Percentiles rank a stretch among this genome's conserved stretches.
Conservation (phyloP, 2,329 filamentous ascomycete genomes). For the Pyrenochaeta sp. region DNA sequence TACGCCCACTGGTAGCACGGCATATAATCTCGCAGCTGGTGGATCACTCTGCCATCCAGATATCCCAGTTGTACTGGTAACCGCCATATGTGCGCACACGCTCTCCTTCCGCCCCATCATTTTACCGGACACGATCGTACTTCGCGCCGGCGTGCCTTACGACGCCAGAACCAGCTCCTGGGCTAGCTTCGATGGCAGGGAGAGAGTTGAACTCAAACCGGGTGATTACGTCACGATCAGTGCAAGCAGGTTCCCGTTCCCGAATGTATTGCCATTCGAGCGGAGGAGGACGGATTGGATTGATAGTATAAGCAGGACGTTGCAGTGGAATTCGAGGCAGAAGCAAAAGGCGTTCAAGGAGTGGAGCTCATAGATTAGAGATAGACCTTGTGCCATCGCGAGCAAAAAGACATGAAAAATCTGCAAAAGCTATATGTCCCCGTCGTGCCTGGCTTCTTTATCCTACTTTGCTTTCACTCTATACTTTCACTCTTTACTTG, state of each 20-base stretch:
- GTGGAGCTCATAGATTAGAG: slow-evolving; percentile 28
- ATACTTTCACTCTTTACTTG: too few relatives aligned
- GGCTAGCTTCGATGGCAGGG: slow-evolving; percentile 97
- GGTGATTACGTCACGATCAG: slow-evolving; percentile 88
- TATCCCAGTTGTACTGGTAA: slow-evolving; percentile 94
- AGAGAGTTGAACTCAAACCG: slow-evolving; percentile 75
- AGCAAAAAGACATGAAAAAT: not conserved
- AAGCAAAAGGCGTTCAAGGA: slow-evolving; percentile 69
- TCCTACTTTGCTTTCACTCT: too few relatives aligned
- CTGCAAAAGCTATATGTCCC: too few relatives aligned
- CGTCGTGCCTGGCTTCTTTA: too few relatives aligned
- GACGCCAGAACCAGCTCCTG: slow-evolving; percentile 87
- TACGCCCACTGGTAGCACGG: slow-evolving; percentile 92
- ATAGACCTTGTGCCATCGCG: not conserved
- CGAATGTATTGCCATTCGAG: slow-evolving; percentile 75
- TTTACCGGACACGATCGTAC: slow-evolving; percentile 91
- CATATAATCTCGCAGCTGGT: slow-evolving; percentile 95
- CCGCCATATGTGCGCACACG: slow-evolving; percentile 93
- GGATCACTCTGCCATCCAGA: slow-evolving; percentile 95
- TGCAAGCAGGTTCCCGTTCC: slow-evolving; percentile 81
- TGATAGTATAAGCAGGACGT: slow-evolving; percentile 78
- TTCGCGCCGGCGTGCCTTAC: slow-evolving; percentile 93
- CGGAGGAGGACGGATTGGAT: slow-evolving; percentile 80
- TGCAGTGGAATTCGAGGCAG: slow-evolving; percentile 83
- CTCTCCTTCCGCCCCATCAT: slow-evolving; percentile 97